A percentile compares a stretch with the other conserved stretches of the same genome.
These are phyloP conservation scores for Albatrellus sp. DNA, from an alignment of 1,284 basidiomycete genomes.

Conservation along the genomic window DNA sequence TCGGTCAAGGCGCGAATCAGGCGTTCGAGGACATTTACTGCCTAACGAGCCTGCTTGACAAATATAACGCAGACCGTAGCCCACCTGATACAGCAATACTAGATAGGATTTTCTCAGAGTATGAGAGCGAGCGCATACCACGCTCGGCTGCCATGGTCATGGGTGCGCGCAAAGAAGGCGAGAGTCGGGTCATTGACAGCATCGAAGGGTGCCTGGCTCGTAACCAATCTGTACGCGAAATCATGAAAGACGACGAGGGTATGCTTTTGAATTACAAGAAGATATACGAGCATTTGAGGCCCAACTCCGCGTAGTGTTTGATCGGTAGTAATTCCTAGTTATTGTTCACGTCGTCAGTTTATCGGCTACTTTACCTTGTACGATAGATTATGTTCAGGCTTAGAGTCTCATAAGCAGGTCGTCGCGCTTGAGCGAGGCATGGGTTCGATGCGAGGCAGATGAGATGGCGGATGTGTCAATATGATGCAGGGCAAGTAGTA, in stretches of 20 bases:
- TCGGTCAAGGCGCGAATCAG: conserved; percentile 38
- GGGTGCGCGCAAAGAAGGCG: conserved; percentile 25
- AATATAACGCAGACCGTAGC: conserved; percentile 19
- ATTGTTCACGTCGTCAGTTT: no score
- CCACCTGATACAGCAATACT: conserved; percentile 21
- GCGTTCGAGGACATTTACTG: conserved; percentile 32
- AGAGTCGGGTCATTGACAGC: conserved; percentile 22
- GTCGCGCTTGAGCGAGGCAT: no score
- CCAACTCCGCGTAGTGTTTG: no score
- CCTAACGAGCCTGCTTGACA: conserved; percentile 23
- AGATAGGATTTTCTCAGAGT: conserved; percentile 18
- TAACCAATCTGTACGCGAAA: conserved; percentile 17
- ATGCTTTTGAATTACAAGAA: conserved; percentile 2
- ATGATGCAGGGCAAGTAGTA: conserved; percentile 2
- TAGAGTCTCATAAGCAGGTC: no score
- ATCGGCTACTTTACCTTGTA: no score
- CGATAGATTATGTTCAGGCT: no score
- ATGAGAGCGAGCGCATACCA: conserved; percentile 21
- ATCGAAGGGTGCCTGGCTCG: conserved; percentile 21
- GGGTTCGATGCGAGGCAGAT: no score
- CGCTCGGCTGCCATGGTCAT: conserved; percentile 23
- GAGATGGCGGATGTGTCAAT: no score
- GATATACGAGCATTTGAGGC: neutral
- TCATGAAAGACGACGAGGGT: conserved; percentile 13
- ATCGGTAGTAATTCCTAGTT: no score